Evolutionary conservation across 148 eudicot genomes (phyloP).

Genomic region (Dianthus caryophyllus): DNA sequence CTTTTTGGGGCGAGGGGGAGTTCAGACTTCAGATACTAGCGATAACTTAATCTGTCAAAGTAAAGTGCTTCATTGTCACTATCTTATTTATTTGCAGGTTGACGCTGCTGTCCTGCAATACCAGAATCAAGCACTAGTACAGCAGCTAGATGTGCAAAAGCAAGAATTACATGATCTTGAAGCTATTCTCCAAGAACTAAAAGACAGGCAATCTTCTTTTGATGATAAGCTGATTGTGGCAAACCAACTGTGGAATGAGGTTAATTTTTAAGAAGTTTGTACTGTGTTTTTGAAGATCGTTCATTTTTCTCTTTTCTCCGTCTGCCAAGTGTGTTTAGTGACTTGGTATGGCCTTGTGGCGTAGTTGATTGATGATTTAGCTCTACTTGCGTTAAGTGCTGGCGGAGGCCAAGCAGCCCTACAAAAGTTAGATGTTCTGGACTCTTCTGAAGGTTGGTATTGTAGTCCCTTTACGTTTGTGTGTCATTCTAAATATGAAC

Average conservation of each 20-base stretch:
- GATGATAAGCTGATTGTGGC: constrained; percentile 57
- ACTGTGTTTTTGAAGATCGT: neutral
- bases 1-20: too few relatives aligned
- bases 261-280: constrained; percentile 18
- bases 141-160: constrained; percentile 81
- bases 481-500: neutral
- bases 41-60: constrained; percentile 6
- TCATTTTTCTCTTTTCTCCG: neutral
- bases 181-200: constrained; percentile 61
- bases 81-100: constrained; percentile 45
- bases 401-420: constrained; percentile 55
- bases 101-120: constrained; percentile 87
- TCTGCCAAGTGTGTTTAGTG: constrained; percentile 2
- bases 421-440: constrained; percentile 49
- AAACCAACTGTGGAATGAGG: constrained; percentile 85
- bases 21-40: neutral
- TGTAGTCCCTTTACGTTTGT: neutral
- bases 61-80: neutral
- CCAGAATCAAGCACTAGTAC: constrained; percentile 89
- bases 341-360: constrained; percentile 14
- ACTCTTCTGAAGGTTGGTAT: constrained; percentile 57
- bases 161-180: constrained; percentile 81
- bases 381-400: constrained; percentile 65
- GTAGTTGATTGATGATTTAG: constrained; percentile 74
- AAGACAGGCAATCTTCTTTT: constrained; percentile 70